phyloP scores from a whole-genome alignment of 2,329 filamentous ascomycete species.

The Calycina herbarum region DNA sequence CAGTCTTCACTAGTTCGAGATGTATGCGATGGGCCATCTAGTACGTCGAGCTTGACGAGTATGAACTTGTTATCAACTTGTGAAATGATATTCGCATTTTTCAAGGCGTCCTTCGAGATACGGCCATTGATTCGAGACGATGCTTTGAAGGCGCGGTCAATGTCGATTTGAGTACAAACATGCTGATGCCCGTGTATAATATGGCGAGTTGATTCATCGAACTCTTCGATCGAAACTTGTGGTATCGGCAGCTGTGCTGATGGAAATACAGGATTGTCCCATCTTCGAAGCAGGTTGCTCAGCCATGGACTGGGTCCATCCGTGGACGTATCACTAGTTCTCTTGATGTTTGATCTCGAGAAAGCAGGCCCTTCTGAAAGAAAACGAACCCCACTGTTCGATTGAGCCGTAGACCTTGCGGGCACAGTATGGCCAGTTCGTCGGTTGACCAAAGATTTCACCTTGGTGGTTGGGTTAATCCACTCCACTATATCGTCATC shows the following conservation, averaged over 20 bases:
- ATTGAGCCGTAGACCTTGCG: constrained; percentile 25
- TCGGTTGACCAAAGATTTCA: constrained; percentile 51
- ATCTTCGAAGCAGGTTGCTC: constrained; percentile 58
- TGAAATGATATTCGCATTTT: constrained; percentile 63
- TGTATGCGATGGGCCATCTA: background rate
- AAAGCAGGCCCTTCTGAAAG: background rate
- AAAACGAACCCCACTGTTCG: background rate
- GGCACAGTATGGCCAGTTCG: constrained; percentile 52
- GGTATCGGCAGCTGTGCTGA: constrained; percentile 48
- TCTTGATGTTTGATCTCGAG: background rate
- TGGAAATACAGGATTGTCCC: constrained; percentile 78
- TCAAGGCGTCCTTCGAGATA: constrained; percentile 64
- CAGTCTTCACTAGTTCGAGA: constrained; percentile 14
- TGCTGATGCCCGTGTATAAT: constrained; percentile 29
- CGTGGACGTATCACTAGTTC: constrained; percentile 31
- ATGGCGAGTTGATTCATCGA: constrained; percentile 25
- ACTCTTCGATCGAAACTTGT: constrained; percentile 39
- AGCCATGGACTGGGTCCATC: constrained; percentile 53
- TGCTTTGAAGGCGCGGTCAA: constrained; percentile 33
- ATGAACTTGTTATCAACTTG: constrained; percentile 94
- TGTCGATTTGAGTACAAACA: constrained; percentile 34
- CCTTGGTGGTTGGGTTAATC: constrained; percentile 60
- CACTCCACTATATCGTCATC: constrained; percentile 49
- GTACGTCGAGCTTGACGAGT: constrained; percentile 52
- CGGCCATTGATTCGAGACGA: constrained; percentile 40